Base-by-base conservation (phyloP, 192 early-diverging fungal genomes). In the Lobosporangium transversale region DNA sequence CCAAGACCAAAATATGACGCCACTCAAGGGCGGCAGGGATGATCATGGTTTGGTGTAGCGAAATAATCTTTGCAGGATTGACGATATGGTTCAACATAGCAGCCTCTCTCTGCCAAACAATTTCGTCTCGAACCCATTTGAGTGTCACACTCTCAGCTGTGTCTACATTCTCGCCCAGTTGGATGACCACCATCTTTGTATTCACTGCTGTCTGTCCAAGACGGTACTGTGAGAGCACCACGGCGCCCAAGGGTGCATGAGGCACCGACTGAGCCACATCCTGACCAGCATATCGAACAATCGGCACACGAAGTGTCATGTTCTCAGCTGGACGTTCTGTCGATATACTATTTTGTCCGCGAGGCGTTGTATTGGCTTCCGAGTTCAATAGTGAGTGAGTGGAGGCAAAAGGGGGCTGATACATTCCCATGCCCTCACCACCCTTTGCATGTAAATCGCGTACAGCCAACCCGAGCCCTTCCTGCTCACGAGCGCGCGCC, bases 61-160 rank as follows among this genome's bases (percentile, higher is more conserved):
- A 62, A 26, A 76, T 76, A 40, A 76, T 76, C 53, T 76, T 76
- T 32, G 73, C 54, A 21, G 73, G 73, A 53, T 76, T 76, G 32
- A 76, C 59, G 35, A 76, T 76, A 36, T 76, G 73, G 59, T 76
- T 76, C 73, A 76, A 62, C 73, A 76, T 76, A 23, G 71, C 71
- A 8, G 71, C 71, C 62, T 75, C 71, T 37, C 71, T 48, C 57
- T 75, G 71, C 71, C 71, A 75, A 17, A 75, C 71, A 75, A 75
- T 75, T 36, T 75, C 71, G 42, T 75, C 71, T 21, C 71, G 62
- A 31, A 75, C 71, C 71, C 71, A 75, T 58, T 75, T 75, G 57
- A 75, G 62, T 20, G 71, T 75, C 18, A 75, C 71, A 56, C 62
- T 66, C 43, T 75, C 71, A 20, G 71, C 71, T 18, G 71, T 75